Base-by-base conservation (phyloP, 169 alveolate species). In the Plasmodium relictum region DNA sequence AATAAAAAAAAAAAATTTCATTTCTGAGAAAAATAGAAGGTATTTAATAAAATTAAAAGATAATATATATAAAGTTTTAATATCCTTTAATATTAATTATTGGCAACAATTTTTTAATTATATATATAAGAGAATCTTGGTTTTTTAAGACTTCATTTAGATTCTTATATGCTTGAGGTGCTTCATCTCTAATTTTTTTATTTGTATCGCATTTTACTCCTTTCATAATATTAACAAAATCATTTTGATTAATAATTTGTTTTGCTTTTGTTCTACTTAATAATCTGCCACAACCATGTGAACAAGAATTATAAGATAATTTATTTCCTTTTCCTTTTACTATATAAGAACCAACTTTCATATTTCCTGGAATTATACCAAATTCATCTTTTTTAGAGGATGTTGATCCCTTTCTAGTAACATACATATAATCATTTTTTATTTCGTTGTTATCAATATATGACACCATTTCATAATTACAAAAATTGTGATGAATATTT, bases 291-390 rank as follows among this genome's bases (percentile, higher is more conserved):
- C 95, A 93, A 4, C 96, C 96, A 61, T 93, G 96, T 10, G 95
- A 91, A 44, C 96, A 92, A 22, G 94, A 91, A 54, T 73, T 92
- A 88, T 94, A 93, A 24, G 92, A 76, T 45, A 74, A 41, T 24
- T 16, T 76, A 50, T 24, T 74, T n/a, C 93, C 91, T 44, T 88
- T 65, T 20, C 90, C 92, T 66, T 83, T 63, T 22, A 80, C 74
- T 24, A 56, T 73, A 62, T 54, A 87, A 5, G 78, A 85, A 41
- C 93, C 92, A 48, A 52, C 73, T 41, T 70, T 72, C 89, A 74
- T 59, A 69, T 92, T 88, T 3, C 96, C 96, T 1, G 96, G 96
- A 58, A 93, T 93, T 50, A 93, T 92, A 61, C 96, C 96, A 61
- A 85, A 61, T 90, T 93, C 91, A 31, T 90, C 93, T 22, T 85